These are phyloP conservation scores for Kuraishia floccosa DNA, from an alignment of 805 yeast species.

Conservation along the genomic window DNA sequence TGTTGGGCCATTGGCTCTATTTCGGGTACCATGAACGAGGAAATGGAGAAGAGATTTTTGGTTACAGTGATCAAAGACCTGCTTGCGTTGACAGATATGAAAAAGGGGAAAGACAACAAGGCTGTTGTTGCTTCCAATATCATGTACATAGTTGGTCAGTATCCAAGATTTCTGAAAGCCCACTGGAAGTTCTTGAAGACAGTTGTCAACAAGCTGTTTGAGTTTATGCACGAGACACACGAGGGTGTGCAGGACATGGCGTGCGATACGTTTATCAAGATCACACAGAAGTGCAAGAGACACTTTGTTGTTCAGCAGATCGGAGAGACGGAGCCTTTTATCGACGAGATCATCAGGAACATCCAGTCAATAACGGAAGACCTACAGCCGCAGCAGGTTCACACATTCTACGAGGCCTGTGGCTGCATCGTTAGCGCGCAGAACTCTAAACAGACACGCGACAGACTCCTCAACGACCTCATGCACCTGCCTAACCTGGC, in stretches of 20 bases:
- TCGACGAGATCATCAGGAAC: conserved; percentile 76
- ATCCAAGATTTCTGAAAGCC: conserved; percentile 93
- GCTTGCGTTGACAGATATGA: conserved; percentile 86
- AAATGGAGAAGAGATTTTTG: conserved; percentile 88
- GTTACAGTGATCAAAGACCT: conserved; percentile 90
- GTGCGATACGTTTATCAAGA: conserved; percentile 96
- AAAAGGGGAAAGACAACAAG: conserved; percentile 94
- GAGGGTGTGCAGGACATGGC: conserved; percentile 99
- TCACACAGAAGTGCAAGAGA: conserved; percentile 88
- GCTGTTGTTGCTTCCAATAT: conserved; percentile 99
- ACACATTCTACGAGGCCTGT: conserved; percentile 95
- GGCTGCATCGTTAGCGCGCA: conserved; percentile 90
- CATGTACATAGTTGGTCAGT: conserved; percentile 99
- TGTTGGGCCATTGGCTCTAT: conserved; percentile 99
- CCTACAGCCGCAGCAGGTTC: conserved; percentile 94
- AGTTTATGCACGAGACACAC: conserved; percentile 99
- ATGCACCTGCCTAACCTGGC: conserved; percentile 93
- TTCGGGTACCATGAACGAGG: conserved; percentile 97
- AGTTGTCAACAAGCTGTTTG: conserved; percentile 89
- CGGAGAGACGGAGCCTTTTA: conserved; percentile 82
- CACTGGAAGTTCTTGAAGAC: conserved; percentile 97
- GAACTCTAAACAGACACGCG: conserved; percentile 54
- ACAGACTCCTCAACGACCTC: conserved; percentile 59
- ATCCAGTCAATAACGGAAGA: conserved; percentile 85
- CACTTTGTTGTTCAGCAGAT: conserved; percentile 86